Conservation (phyloP, 2,329 filamentous ascomycete genomes). For the Fusarium napiforme region DNA sequence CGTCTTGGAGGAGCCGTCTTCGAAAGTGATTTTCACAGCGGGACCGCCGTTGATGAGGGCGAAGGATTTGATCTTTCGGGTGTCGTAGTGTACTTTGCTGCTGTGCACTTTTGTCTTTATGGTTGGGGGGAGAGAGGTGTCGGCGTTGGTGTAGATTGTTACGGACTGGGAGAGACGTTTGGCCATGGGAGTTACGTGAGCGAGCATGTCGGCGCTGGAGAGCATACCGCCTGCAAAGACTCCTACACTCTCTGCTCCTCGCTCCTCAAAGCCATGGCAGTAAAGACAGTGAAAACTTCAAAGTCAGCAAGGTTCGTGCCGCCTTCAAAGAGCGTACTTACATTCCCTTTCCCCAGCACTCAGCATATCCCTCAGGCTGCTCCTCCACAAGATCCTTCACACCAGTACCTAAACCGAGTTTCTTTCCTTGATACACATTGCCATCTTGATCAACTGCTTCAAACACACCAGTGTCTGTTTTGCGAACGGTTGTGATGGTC, state of each 20-base stretch:
- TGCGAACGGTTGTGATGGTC: constrained; percentile 44
- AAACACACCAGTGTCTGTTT: constrained; percentile 48
- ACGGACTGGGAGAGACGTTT: constrained; percentile 55
- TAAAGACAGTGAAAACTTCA: constrained; percentile 66
- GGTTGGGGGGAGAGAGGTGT: constrained; percentile 46
- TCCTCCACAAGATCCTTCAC: constrained; percentile 60
- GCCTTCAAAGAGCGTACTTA: constrained; percentile 44
- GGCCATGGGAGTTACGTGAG: constrained; percentile 57
- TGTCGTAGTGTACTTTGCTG: constrained; percentile 53
- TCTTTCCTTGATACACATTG: constrained; percentile 58
- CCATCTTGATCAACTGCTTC: constrained; percentile 55
- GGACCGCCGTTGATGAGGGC: constrained; percentile 43
- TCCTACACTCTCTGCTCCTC: constrained; percentile 57
- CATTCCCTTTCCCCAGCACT: constrained; percentile 65
- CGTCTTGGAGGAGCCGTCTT: constrained; percentile 50
- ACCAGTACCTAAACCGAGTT: constrained; percentile 66
- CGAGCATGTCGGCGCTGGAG: constrained; percentile 46
- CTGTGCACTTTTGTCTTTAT: constrained; percentile 46
- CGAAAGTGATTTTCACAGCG: constrained; percentile 52
- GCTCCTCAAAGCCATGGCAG: constrained; percentile 69
- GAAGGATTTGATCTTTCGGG: constrained; percentile 47
- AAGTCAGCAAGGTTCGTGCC: background rate
- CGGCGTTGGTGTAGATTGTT: constrained; percentile 64
- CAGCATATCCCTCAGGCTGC: constrained; percentile 62
- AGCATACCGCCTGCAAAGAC: constrained; percentile 57